Conservation (phyloP, 176 grass and related monocot genomes). For the Puccinellia tenuiflora region DNA sequence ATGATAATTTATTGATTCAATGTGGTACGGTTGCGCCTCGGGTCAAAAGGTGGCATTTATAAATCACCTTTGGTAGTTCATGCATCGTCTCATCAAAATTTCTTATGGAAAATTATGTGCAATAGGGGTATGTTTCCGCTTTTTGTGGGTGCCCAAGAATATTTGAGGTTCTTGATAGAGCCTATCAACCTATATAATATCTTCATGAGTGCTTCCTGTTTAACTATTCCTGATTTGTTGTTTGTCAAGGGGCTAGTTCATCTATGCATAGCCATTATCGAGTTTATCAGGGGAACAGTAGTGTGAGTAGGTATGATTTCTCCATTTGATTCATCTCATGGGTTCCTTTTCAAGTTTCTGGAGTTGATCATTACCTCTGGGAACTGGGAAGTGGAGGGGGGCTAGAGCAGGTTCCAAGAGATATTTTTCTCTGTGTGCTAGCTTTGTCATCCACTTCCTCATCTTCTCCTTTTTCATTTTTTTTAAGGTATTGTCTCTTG, state of each 20-base stretch:
- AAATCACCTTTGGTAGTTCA: slow-evolving; percentile 25
- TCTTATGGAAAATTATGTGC: not conserved
- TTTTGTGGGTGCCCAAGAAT: slow-evolving; percentile 16
- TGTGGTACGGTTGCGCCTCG: slow-evolving; percentile 1
- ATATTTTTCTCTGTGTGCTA: not conserved
- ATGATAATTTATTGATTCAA: not conserved
- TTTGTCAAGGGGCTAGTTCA: not conserved
- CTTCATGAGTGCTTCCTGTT: not conserved
- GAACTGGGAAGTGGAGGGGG: slow-evolving; percentile 19
- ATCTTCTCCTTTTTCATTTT: not conserved
- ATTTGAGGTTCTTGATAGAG: slow-evolving; percentile 20
- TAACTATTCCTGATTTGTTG: not conserved
- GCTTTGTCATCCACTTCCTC: not conserved
- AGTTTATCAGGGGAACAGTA: not conserved
- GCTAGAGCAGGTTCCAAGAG: not conserved
- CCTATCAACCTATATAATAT: slow-evolving; percentile 35
- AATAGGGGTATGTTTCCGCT: not conserved
- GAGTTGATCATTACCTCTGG: slow-evolving; percentile 7
- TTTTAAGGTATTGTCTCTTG: not conserved
- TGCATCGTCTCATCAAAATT: slow-evolving; percentile 16
- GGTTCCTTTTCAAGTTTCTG: slow-evolving; percentile 4
- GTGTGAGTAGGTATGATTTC: not conserved
- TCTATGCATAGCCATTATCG: slow-evolving; percentile 10
- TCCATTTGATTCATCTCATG: not conserved
- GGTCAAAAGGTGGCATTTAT: slow-evolving; percentile 31